A percentile compares a stretch with the other conserved stretches of the same genome.
These are phyloP conservation scores for Aspergillus melleus DNA, from an alignment of 2,329 filamentous ascomycete genomes.

Conservation along the genomic window DNA sequence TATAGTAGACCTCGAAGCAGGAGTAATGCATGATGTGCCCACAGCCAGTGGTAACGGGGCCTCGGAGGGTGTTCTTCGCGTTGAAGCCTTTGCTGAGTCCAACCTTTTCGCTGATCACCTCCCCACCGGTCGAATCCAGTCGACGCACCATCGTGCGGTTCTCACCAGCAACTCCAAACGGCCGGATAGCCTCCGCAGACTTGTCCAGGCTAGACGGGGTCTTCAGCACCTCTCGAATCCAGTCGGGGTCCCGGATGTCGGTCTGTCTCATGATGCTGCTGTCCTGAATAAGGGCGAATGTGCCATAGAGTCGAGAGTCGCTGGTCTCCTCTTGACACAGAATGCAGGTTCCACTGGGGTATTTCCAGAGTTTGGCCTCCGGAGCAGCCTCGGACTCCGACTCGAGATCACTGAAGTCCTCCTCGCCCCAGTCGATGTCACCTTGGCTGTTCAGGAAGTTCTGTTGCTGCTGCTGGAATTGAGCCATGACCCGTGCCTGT, in stretches of 20 bases:
- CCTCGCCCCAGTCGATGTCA: constrained; percentile 84
- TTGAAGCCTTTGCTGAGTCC: constrained; percentile 88
- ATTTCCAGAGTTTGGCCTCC: constrained; percentile 80
- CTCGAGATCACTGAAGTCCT: constrained; percentile 68
- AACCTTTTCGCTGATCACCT: constrained; percentile 72
- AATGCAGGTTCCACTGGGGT: constrained; percentile 90
- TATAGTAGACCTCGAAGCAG: constrained; percentile 90
- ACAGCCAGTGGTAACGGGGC: constrained; percentile 85
- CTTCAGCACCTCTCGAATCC: constrained; percentile 76
- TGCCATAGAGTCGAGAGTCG: constrained; percentile 84
- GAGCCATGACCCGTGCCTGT: constrained; percentile 93
- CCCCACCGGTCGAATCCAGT: constrained; percentile 69
- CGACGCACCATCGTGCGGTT: constrained; percentile 79
- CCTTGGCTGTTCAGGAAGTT: constrained; percentile 88
- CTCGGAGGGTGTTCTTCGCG: constrained; percentile 62
- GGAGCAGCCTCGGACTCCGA: constrained; percentile 51
- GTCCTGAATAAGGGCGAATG: constrained; percentile 84
- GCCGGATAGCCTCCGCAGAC: constrained; percentile 77
- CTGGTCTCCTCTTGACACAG: constrained; percentile 95
- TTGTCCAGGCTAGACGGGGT: constrained; percentile 81
- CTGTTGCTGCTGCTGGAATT: constrained; percentile 97
- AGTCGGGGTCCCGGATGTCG: constrained; percentile 75
- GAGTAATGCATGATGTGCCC: constrained; percentile 98
- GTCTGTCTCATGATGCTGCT: constrained; percentile 87
- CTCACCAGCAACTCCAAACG: constrained; percentile 86